A percentile compares a stretch with the other conserved stretches of the same genome.
Conservation (phyloP, 2,329 filamentous ascomycete species). For the Botrytis hyacinthi region DNA sequence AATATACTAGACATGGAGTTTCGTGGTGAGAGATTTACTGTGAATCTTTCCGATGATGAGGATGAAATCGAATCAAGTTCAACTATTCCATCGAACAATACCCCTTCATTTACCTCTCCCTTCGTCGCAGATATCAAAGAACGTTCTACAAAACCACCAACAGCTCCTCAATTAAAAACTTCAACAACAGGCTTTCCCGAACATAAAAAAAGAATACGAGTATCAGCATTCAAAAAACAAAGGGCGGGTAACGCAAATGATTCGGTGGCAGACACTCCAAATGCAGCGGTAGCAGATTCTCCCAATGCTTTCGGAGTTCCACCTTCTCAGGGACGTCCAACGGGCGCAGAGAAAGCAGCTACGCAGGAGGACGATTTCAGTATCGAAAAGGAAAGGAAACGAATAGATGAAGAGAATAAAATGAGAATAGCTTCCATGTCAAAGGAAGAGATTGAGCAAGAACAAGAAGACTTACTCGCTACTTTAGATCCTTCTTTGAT, state of each 20-base stretch:
- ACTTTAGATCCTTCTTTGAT: slow-evolving; percentile 73
- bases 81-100: slow-evolving; percentile 31
- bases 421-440: slow-evolving; percentile 76
- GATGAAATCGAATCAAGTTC: slow-evolving; percentile 37
- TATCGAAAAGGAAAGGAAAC: slow-evolving; percentile 59
- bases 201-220: slow-evolving; percentile 71
- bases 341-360: slow-evolving; percentile 26
- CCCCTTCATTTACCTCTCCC: slow-evolving; percentile 37
- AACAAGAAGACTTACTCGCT: slow-evolving; percentile 76
- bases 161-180: slow-evolving; percentile 57
- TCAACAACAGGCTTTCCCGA: slow-evolving; percentile 77
- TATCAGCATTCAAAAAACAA: slow-evolving; percentile 79
- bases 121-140: slow-evolving; percentile 77
- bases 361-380: slow-evolving; percentile 29
- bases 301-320: slow-evolving; percentile 27
- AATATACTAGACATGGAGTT: slow-evolving; percentile 45
- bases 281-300: slow-evolving; percentile 22
- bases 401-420: slow-evolving; percentile 82
- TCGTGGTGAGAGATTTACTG: slow-evolving; percentile 58
- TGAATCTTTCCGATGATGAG: slow-evolving; percentile 57
- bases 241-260: slow-evolving; percentile 37
- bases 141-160: slow-evolving; percentile 63
- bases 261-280: slow-evolving; percentile 24
- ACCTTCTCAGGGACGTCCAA: slow-evolving; percentile 24
- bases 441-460: slow-evolving; percentile 73